Conservation (phyloP, 2,329 filamentous ascomycete species). For the Dactylellina cionopaga region DNA sequence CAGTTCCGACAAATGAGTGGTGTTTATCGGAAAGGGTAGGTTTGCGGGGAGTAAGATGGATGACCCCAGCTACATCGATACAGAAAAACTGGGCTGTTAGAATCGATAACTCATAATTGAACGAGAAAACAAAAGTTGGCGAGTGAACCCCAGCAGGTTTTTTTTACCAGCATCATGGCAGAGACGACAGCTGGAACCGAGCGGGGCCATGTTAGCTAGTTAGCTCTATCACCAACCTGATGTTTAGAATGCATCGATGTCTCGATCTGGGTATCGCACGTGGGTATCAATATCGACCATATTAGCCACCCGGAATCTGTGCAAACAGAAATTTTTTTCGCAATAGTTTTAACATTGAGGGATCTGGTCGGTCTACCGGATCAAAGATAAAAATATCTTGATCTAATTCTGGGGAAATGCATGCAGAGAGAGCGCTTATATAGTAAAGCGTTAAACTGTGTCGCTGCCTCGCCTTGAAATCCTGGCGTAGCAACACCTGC, state of each 20-base stretch:
- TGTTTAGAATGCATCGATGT: background rate
- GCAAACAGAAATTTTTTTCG: too few relatives aligned
- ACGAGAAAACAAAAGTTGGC: constrained; percentile 12
- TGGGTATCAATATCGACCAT: constrained; percentile 18
- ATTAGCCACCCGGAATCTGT: constrained; percentile 18
- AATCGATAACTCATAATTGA: background rate
- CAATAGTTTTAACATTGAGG: too few relatives aligned
- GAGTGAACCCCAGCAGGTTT: constrained; percentile 9
- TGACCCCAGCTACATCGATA: constrained; percentile 3
- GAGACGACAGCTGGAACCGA: constrained; percentile 20
- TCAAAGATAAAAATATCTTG: too few relatives aligned
- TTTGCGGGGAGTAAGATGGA: constrained; percentile 13
- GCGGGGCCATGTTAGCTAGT: constrained; percentile 14
- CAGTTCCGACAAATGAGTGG: background rate
- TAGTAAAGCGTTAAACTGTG: too few relatives aligned
- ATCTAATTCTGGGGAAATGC: too few relatives aligned
- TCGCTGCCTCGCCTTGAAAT: background rate
- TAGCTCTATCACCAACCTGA: constrained; percentile 21
- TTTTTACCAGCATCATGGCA: constrained; percentile 18
- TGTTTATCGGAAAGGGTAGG: constrained; percentile 21
- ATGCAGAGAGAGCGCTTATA: too few relatives aligned
- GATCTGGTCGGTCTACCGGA: too few relatives aligned
- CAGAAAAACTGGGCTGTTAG: constrained; percentile 1
- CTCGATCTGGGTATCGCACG: constrained; percentile 36
- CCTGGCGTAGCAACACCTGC: background rate